A percentile compares a stretch with the other conserved stretches of the same genome.
These are phyloP conservation scores for Geotrichum carabidarum DNA, from an alignment of 1,139 yeast genomes.

Conservation along the genomic window DNA sequence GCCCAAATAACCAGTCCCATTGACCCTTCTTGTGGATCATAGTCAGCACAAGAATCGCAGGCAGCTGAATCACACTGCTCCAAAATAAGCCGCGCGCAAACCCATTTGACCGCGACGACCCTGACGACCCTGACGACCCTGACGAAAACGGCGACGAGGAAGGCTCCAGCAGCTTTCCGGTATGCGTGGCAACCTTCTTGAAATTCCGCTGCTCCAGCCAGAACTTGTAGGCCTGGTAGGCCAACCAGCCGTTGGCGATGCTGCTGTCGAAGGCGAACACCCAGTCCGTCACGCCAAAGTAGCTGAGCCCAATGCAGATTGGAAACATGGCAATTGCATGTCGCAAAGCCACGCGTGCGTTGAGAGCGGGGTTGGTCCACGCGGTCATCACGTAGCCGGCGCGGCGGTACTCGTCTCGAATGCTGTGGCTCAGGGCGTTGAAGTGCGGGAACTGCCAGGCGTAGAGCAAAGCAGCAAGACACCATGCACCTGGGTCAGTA, in stretches of 20 bases:
- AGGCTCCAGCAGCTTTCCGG: conserved; percentile 8
- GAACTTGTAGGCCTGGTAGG: conserved; percentile 72
- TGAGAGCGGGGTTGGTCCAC: conserved; percentile 82
- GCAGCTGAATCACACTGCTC: conserved; percentile 93
- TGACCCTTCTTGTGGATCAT: conserved; percentile 93
- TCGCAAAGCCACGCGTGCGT: conserved; percentile 88
- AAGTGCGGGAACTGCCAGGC: conserved; percentile 99
- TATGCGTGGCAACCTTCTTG: conserved; percentile 15
- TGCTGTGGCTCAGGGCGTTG: conserved; percentile 83
- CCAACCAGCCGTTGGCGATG: conserved; percentile 77
- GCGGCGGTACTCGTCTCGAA: conserved; percentile 76
- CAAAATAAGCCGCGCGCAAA: conserved; percentile 84
- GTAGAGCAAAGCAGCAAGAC: conserved; percentile 78
- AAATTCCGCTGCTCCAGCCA: conserved; percentile 47
- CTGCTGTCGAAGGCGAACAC: conserved; percentile 75
- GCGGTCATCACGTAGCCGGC: conserved; percentile 98
- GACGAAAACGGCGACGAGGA: neutral
- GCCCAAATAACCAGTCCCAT: conserved; percentile 66
- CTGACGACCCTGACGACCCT: neutral
- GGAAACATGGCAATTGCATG: conserved; percentile 91
- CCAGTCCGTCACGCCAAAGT: conserved; percentile 78
- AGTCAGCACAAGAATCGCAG: conserved; percentile 82
- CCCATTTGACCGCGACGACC: conserved; percentile 42
- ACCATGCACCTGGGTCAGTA: conserved; percentile 89
- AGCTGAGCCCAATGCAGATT: conserved; percentile 75